phyloP scores from a whole-genome alignment of 2,329 filamentous ascomycete genomes.

The Alternaria triticimaculans region DNA sequence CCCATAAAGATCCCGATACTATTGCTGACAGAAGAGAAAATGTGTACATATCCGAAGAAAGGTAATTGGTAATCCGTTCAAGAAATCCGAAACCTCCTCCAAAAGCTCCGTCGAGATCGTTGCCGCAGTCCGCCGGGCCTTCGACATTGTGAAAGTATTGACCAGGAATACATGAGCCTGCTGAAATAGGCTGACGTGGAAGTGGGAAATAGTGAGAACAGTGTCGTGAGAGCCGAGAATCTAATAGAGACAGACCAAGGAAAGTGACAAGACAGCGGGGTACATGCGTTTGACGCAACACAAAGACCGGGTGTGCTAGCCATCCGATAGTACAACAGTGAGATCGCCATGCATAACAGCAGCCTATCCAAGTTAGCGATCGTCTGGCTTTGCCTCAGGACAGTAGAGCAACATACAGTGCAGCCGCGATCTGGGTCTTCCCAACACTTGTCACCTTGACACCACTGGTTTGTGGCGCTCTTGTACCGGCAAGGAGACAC shows the following conservation, averaged over 20 bases:
- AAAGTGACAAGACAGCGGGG: background rate
- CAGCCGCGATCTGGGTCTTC: conserved; percentile 66
- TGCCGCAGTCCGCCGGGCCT: background rate
- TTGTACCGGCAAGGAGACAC: conserved; percentile 64
- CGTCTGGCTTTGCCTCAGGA: background rate
- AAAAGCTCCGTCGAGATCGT: conserved; percentile 31
- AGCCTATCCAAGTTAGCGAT: conserved; percentile 22
- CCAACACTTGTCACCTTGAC: conserved; percentile 54
- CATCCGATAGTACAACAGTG: conserved; percentile 37
- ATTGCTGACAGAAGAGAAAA: conserved; percentile 6
- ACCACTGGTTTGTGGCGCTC: conserved; percentile 70
- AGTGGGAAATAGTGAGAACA: background rate
- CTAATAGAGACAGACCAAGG: conserved; percentile 1
- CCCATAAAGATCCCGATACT: background rate
- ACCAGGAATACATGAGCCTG: conserved; percentile 18
- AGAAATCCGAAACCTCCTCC: conserved; percentile 26
- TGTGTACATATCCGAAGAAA: conserved; percentile 20
- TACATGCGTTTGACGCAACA: background rate
- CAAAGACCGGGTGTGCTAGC: conserved; percentile 13
- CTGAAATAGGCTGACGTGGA: background rate
- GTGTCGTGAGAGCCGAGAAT: conserved; percentile 8
- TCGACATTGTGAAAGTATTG: conserved; percentile 31
- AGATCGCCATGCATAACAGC: conserved; percentile 30
- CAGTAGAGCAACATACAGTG: conserved; percentile 68
- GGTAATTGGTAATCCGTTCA: background rate